These are phyloP conservation scores for Buxus sempervirens DNA, from an alignment of 164 flowering plant genomes.

Conservation along the genomic window DNA sequence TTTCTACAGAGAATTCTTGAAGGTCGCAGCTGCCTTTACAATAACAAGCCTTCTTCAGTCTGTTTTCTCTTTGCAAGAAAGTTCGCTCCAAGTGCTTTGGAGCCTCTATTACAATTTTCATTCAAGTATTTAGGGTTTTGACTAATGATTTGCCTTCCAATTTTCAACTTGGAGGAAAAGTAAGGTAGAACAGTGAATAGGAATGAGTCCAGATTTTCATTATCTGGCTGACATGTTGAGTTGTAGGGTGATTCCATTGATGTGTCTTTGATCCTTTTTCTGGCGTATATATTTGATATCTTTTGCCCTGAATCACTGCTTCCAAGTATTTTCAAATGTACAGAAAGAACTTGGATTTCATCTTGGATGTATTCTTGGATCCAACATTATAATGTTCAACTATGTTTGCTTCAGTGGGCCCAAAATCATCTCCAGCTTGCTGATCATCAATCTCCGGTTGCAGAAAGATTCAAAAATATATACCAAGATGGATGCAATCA, in stretches of 20 bases:
- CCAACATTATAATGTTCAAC: neutral
- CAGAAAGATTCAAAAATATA: no score
- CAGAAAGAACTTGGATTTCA: neutral
- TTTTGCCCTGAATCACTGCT: neutral
- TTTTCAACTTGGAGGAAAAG: neutral
- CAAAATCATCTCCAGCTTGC: no score
- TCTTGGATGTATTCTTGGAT: neutral
- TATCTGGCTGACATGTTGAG: no score
- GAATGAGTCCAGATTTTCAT: neutral
- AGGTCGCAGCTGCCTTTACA: conserved; percentile 23
- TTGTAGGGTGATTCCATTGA: neutral
- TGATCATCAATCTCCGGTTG: no score
- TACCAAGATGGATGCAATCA: no score
- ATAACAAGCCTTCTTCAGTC: conserved; percentile 5
- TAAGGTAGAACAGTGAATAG: neutral
- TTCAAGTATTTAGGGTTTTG: conserved; percentile 18
- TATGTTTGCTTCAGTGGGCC: neutral
- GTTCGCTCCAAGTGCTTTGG: conserved; percentile 24
- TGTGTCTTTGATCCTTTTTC: neutral
- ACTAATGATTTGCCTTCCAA: neutral
- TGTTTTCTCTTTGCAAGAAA: conserved; percentile 40
- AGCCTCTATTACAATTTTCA: conserved; percentile 22
- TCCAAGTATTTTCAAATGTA: neutral
- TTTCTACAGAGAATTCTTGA: conserved; percentile 20
- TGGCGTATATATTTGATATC: neutral